phyloP scores from a whole-genome alignment of 2,329 filamentous ascomycete genomes.

The Paraconiothyrium sp. region DNA sequence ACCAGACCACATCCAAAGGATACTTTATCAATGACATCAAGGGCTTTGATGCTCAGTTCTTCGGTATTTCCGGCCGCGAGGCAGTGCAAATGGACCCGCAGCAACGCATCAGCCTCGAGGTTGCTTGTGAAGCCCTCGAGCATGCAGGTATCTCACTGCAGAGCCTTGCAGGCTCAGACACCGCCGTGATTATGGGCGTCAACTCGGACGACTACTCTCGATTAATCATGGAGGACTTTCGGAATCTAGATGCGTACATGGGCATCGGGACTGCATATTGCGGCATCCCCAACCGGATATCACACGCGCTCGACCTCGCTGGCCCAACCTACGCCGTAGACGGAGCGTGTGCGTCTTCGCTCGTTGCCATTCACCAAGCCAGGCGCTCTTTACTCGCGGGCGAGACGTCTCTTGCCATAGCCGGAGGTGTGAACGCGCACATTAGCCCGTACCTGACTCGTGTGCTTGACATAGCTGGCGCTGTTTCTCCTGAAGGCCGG shows the following conservation, averaged over 20 bases:
- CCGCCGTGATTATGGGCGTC: slow-evolving; percentile 8
- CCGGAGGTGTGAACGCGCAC: slow-evolving; percentile 46
- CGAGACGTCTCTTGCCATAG: slow-evolving; percentile 32
- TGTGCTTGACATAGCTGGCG: slow-evolving; percentile 40
- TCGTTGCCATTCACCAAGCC: slow-evolving; percentile 47
- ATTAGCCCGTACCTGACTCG: slow-evolving; percentile 44
- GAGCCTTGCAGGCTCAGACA: slow-evolving; percentile 15
- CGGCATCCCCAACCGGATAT: slow-evolving; percentile 50
- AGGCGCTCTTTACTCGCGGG: slow-evolving; percentile 40
- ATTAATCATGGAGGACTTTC: slow-evolving; percentile 43
- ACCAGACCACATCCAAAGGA: slow-evolving; percentile 5
- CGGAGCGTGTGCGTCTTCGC: slow-evolving; percentile 47
- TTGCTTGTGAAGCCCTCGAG: slow-evolving; percentile 30
- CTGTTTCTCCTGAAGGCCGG: slow-evolving; percentile 38
- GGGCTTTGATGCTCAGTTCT: background rate
- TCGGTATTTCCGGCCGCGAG: slow-evolving; percentile 16
- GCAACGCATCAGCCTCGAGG: slow-evolving; percentile 32
- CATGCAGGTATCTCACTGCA: slow-evolving; percentile 35
- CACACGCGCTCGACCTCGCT: slow-evolving; percentile 44
- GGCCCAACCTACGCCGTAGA: slow-evolving; percentile 56
- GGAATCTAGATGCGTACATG: slow-evolving; percentile 51
- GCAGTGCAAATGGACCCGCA: slow-evolving; percentile 30
- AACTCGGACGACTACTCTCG: slow-evolving; percentile 43
- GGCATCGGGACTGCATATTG: slow-evolving; percentile 53
- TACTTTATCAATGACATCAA: slow-evolving; percentile 1